Evolutionary conservation across 2,329 filamentous ascomycete genomes (phyloP).

Genomic region (Ceratocystis cacaofunesta): DNA sequence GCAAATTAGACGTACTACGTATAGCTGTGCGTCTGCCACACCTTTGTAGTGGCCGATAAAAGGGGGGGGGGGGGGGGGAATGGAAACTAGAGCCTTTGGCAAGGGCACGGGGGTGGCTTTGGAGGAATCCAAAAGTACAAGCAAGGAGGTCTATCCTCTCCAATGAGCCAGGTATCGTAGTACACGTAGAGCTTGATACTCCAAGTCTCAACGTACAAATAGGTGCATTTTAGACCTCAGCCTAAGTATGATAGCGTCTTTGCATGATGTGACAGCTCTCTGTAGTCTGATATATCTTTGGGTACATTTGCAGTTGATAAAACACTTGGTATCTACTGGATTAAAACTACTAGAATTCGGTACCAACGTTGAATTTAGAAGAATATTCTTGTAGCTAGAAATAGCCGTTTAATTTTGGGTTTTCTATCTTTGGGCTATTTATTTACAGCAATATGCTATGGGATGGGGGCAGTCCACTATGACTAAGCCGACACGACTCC

Average conservation of each 20-base stretch:
- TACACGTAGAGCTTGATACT: too few relatives aligned
- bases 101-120: too few relatives aligned
- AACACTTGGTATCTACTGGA: background rate
- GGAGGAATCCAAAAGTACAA: too few relatives aligned
- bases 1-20: too few relatives aligned
- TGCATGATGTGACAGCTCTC: background rate
- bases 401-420: background rate
- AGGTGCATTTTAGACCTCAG: background rate
- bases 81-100: too few relatives aligned
- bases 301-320: background rate
- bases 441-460: background rate
- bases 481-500: background rate
- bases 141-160: too few relatives aligned
- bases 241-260: background rate
- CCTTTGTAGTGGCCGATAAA: too few relatives aligned
- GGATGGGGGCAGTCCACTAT: background rate
- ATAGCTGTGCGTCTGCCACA: too few relatives aligned
- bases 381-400: background rate
- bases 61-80: too few relatives aligned
- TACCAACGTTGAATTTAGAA: background rate
- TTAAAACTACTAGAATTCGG: background rate
- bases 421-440: background rate
- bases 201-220: too few relatives aligned
- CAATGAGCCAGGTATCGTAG: too few relatives aligned
- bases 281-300: too few relatives aligned